phyloP scores from a whole-genome alignment of 1,139 yeast species.

The Kurtzmaniella quercitrusa region DNA sequence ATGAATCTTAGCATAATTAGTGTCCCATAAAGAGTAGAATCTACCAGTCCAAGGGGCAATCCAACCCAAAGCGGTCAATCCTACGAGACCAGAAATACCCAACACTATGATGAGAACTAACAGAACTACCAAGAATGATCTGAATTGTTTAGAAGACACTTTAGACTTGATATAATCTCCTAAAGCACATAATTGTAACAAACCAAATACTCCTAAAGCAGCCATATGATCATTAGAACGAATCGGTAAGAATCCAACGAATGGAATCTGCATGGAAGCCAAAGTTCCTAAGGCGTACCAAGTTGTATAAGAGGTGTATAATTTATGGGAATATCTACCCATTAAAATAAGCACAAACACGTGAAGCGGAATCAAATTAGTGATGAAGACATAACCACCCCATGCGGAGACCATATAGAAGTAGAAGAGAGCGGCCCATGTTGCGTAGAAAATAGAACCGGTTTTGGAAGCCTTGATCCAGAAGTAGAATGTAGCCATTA shows the following conservation, averaged over 20 bases:
- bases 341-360: conserved; percentile 83
- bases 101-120: conserved; percentile 50
- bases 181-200: conserved; percentile 84
- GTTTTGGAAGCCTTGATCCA: conserved; percentile 94
- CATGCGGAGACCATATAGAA: conserved; percentile 99
- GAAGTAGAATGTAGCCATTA: conserved; percentile 91
- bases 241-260: conserved; percentile 95
- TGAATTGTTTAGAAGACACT: conserved; percentile 73
- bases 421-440: conserved; percentile 81
- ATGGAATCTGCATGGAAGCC: conserved; percentile 98
- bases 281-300: conserved; percentile 97
- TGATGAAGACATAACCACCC: conserved; percentile 99
- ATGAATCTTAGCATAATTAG: conserved; percentile 94
- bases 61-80: conserved; percentile 82
- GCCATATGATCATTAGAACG: conserved; percentile 99
- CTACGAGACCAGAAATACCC: conserved; percentile 70
- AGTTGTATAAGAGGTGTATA: conserved; percentile 89
- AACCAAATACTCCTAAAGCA: conserved; percentile 94
- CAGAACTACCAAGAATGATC: conserved; percentile 61
- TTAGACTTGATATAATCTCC: conserved; percentile 77
- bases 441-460: conserved; percentile 84
- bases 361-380: conserved; percentile 95
- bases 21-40: conserved; percentile 97
- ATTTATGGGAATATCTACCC: conserved; percentile 86
- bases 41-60: conserved; percentile 99